phyloP scores from a whole-genome alignment of 2,329 filamentous ascomycete genomes.

The Cadophora sp. region DNA sequence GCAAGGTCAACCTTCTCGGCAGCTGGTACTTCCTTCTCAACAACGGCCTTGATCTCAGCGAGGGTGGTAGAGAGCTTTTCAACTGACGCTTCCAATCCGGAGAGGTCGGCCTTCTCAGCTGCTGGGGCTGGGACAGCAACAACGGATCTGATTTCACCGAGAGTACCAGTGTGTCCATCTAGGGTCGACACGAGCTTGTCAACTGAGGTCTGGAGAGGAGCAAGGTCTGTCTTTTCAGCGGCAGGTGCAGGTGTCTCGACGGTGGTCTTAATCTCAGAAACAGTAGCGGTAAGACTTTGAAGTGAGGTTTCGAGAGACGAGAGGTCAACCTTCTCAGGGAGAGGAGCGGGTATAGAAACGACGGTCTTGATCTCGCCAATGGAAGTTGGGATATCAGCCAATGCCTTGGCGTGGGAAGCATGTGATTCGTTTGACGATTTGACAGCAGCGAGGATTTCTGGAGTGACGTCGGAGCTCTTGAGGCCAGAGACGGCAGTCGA shows the following conservation, averaged over 20 bases:
- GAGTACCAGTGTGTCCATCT: conserved; percentile 24
- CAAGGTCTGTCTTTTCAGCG: conserved; percentile 27
- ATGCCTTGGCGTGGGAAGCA: conserved; percentile 30
- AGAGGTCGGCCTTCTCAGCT: conserved; percentile 32
- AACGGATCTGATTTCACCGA: conserved; percentile 35
- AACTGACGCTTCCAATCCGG: conserved; percentile 30
- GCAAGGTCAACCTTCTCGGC: conserved; percentile 32
- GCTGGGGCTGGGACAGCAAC: conserved; percentile 32
- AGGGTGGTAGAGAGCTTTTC: conserved; percentile 33
- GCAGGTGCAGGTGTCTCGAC: conserved; percentile 19
- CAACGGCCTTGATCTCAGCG: conserved; percentile 22
- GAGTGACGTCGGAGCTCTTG: conserved; percentile 26
- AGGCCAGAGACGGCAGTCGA: conserved; percentile 29
- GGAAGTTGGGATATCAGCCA: conserved; percentile 27
- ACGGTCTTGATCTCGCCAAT: conserved; percentile 23
- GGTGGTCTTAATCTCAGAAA: conserved; percentile 21
- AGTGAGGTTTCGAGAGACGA: conserved; percentile 28
- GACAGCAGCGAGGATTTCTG: conserved; percentile 35
- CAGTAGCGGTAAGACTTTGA: conserved; percentile 20
- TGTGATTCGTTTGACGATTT: conserved; percentile 38
- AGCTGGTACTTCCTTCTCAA: conserved; percentile 21
- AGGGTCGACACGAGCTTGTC: conserved; percentile 25
- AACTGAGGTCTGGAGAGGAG: conserved; percentile 26
- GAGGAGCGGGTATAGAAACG: conserved; percentile 17
- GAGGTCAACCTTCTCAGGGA: conserved; percentile 23